Evolutionary conservation across 257 asterid species (phyloP).

Genomic region (Coffea canephora): DNA sequence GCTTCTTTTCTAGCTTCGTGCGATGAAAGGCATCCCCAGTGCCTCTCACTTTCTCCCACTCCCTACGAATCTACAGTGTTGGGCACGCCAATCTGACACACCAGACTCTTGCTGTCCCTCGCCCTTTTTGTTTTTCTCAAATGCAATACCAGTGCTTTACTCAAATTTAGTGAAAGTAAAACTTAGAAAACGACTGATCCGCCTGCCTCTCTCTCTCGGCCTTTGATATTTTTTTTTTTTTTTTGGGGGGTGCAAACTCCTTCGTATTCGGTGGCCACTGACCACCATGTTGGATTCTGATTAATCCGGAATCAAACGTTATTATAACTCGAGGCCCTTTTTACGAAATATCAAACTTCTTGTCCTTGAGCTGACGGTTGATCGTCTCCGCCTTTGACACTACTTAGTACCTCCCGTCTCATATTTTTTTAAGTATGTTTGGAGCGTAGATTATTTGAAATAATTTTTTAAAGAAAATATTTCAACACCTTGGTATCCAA

Average conservation of each 20-base stretch:
- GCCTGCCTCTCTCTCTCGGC: conserved; percentile 34
- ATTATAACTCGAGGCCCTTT: no score
- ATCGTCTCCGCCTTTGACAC: conserved; percentile 34
- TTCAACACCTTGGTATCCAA: no score
- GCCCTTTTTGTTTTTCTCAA: background rate
- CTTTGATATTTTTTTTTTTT: conserved; percentile 23
- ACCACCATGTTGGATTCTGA: no score
- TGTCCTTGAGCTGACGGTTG: no score
- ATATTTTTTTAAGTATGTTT: conserved; percentile 3
- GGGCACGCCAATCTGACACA: conserved; percentile 93
- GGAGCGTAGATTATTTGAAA: background rate
- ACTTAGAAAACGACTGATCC: conserved; percentile 47
- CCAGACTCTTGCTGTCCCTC: conserved; percentile 31
- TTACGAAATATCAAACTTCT: no score
- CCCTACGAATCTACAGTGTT: conserved; percentile 36
- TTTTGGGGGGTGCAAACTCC: no score
- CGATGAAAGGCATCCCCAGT: conserved; percentile 15
- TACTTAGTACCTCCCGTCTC: conserved; percentile 46
- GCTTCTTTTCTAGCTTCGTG: conserved; percentile 22
- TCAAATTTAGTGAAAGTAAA: conserved; percentile 17
- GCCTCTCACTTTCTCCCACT: conserved; percentile 7
- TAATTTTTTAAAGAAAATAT: no score
- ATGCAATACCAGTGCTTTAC: conserved; percentile 12
- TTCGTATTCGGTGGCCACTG: no score
- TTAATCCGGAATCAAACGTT: no score